Conservation (phyloP, 208 protist genomes). For the Acanthamoeba rhysodes region DNA sequence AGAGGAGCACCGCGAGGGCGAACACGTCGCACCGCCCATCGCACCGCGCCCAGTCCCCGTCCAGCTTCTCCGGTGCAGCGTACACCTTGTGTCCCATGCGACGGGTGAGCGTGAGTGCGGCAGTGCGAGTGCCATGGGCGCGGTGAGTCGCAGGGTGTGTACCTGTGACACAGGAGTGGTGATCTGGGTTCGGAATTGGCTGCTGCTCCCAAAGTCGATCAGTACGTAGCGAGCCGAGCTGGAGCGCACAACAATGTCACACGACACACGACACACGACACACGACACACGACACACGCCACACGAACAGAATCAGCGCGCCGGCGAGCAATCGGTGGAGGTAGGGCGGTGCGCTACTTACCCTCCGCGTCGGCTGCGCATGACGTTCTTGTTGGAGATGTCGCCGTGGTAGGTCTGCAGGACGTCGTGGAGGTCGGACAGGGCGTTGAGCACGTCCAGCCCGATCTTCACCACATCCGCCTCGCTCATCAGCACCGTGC, state of each 20-base stretch:
- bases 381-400: conserved; percentile 6
- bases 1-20: conserved; percentile 3
- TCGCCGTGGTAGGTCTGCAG: conserved; percentile 10
- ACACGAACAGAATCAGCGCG: not conserved
- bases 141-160: not conserved
- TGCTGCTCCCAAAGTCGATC: conserved; percentile 25
- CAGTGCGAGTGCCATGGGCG: not conserved
- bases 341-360: not conserved
- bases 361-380: not conserved
- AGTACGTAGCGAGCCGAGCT: not conserved
- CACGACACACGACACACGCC: not conserved
- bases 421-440: not conserved
- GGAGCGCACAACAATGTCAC: not conserved
- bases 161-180: not conserved
- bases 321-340: not conserved
- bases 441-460: conserved; percentile 1
- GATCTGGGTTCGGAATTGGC: not conserved
- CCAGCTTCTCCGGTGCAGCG: conserved; percentile 9
- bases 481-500: not conserved
- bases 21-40: conserved; percentile 11
- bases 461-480: not conserved
- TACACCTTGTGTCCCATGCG: not conserved
- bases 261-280: not conserved
- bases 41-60: not conserved
- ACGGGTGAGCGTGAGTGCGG: not conserved